Evolutionary conservation across 306 rosid species (phyloP).

Genomic region (Vachellia pachyceras): DNA sequence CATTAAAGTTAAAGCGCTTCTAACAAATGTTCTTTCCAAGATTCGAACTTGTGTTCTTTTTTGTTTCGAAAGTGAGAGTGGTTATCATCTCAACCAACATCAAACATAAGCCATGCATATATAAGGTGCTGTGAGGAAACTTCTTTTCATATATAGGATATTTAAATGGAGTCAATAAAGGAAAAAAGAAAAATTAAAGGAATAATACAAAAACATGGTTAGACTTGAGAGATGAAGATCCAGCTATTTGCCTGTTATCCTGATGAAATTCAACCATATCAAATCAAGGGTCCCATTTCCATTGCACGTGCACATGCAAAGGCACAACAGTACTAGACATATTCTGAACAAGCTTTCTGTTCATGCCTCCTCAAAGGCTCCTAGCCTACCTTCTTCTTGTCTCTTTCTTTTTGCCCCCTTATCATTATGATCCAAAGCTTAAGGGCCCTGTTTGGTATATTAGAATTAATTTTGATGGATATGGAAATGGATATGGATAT

Average conservation of each 20-base stretch:
- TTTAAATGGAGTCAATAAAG: too few species aligned
- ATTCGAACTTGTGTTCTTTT: too few species aligned
- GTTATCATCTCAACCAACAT: too few species aligned
- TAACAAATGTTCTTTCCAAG: too few species aligned
- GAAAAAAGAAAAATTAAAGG: neutral
- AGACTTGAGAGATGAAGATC: neutral
- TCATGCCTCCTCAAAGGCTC: conserved; percentile 29
- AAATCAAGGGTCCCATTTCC: conserved; percentile 37
- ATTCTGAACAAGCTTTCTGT: conserved; percentile 3
- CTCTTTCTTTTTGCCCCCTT: conserved; percentile 4
- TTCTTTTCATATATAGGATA: too few species aligned
- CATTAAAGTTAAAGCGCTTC: too few species aligned
- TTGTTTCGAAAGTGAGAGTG: too few species aligned
- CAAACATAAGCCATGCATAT: too few species aligned
- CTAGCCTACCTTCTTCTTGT: neutral
- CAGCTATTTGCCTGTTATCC: conserved; percentile 22
- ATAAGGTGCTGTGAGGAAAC: too few species aligned
- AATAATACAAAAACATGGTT: neutral
- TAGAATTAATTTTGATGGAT: too few species aligned
- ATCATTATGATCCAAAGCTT: conserved; percentile 2
- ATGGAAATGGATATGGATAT: too few species aligned
- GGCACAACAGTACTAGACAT: conserved; percentile 27
- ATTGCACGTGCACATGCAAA: conserved; percentile 57
- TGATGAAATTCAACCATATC: conserved; percentile 15
- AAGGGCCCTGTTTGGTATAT: too few species aligned